A percentile compares a stretch with the other conserved stretches of the same genome.
These are phyloP conservation scores for Ogataea haglerorum DNA, from an alignment of 805 yeast species.

Conservation along the genomic window DNA sequence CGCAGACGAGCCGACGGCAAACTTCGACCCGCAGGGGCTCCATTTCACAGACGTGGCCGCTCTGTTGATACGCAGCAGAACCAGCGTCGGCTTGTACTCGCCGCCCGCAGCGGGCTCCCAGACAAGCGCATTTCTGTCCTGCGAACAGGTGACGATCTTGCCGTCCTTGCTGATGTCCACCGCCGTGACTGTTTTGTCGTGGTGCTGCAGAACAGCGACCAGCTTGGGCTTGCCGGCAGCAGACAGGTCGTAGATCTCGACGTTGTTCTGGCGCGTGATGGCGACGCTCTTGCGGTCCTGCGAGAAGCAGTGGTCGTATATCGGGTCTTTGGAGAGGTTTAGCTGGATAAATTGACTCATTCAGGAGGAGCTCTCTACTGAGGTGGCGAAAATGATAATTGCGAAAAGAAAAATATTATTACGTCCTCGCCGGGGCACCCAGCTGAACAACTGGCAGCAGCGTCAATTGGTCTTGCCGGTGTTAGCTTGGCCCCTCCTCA, in stretches of 20 bases:
- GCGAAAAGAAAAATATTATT: too few species aligned
- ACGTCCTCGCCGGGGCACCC: too few species aligned
- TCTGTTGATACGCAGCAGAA: slow-evolving; percentile 84
- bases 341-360: slow-evolving; percentile 41
- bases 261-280: slow-evolving; percentile 72
- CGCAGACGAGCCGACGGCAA: slow-evolving; percentile 97
- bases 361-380: slow-evolving; percentile 33
- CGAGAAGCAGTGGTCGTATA: slow-evolving; percentile 88
- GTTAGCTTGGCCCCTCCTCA: too few species aligned
- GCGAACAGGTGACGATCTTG: slow-evolving; percentile 92
- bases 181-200: slow-evolving; percentile 92
- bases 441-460: too few species aligned
- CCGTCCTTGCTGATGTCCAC: slow-evolving; percentile 89
- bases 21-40: slow-evolving; percentile 94
- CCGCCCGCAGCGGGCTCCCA: slow-evolving; percentile 77
- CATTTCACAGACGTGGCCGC: slow-evolving; percentile 94
- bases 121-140: slow-evolving; percentile 95
- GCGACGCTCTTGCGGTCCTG: slow-evolving; percentile 65
- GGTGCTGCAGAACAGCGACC: slow-evolving; percentile 69
- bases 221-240: slow-evolving; percentile 52
- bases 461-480: too few species aligned
- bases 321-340: slow-evolving; percentile 77
- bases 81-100: slow-evolving; percentile 79
- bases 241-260: slow-evolving; percentile 67
- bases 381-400: slow-evolving; percentile 6